A percentile compares a stretch with the other conserved stretches of the same genome.
These are phyloP conservation scores for Dactylorhiza incarnata DNA, from an alignment of 106 monocot genomes.

Conservation along the genomic window DNA sequence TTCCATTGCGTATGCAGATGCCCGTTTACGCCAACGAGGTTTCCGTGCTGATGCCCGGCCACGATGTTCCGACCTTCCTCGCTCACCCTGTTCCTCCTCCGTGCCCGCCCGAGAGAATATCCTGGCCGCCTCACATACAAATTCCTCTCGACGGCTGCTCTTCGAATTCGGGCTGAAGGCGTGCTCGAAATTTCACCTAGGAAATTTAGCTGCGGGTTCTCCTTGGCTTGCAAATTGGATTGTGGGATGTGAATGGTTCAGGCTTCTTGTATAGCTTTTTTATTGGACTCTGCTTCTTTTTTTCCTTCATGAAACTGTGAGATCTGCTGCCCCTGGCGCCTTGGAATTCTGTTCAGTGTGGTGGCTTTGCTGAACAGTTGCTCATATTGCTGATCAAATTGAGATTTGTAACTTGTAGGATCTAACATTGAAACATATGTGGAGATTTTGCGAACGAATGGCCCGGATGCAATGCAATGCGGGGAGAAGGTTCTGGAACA, in stretches of 20 bases:
- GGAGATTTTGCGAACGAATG: too few relatives aligned
- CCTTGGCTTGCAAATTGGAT: neutral
- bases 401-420: too few relatives aligned
- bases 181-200: neutral
- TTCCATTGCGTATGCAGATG: conserved; percentile 23
- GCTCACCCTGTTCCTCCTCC: conserved; percentile 36
- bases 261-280: neutral
- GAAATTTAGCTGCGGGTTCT: neutral
- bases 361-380: neutral
- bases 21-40: conserved; percentile 41
- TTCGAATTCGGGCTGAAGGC: conserved; percentile 8
- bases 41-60: conserved; percentile 49
- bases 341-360: neutral
- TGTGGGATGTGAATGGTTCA: neutral
- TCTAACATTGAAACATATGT: too few relatives aligned
- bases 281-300: neutral
- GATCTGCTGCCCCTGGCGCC: conserved; percentile 4
- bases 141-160: neutral
- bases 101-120: conserved; percentile 34
- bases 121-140: conserved; percentile 29
- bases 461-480: too few relatives aligned
- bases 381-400: neutral
- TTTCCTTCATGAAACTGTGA: neutral
- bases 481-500: too few relatives aligned
- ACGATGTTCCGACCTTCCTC: conserved; percentile 38